A percentile compares a stretch with the other conserved stretches of the same genome.
Conservation (phyloP, 2,329 filamentous ascomycete genomes). For the Aspergillus flavus region DNA sequence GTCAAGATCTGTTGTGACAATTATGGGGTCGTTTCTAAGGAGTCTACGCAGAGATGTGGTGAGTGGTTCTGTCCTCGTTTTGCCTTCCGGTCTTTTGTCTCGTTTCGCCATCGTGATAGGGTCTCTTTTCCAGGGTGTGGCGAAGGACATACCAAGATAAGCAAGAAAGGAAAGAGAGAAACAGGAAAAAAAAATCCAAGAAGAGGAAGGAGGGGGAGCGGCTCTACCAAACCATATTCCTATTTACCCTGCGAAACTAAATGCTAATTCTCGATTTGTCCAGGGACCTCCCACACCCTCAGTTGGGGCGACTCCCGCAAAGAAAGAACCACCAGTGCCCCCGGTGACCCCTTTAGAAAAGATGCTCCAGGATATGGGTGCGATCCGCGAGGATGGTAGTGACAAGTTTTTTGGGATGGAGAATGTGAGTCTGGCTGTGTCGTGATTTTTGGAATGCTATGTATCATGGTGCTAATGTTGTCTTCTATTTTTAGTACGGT, state of each 20-base stretch:
- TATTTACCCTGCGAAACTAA: background rate
- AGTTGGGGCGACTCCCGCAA: slow-evolving; percentile 51
- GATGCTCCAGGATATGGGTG: slow-evolving; percentile 79
- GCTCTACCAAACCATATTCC: background rate
- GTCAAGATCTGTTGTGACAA: slow-evolving; percentile 28
- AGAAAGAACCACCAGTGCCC: slow-evolving; percentile 62
- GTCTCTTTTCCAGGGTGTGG: background rate
- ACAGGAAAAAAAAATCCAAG: background rate
- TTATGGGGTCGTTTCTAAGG: slow-evolving; percentile 46
- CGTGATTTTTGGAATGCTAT: background rate
- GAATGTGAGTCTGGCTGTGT: slow-evolving; percentile 70
- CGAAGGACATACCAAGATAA: background rate
- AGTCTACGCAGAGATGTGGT: slow-evolving; percentile 43
- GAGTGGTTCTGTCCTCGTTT: slow-evolving; percentile 22
- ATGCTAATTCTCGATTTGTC: slow-evolving; percentile 23
- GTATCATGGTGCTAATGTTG: slow-evolving; percentile 22
- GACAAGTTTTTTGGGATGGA: slow-evolving; percentile 99
- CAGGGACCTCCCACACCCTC: slow-evolving; percentile 53
- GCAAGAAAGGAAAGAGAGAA: background rate
- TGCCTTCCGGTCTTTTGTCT: slow-evolving; percentile 8
- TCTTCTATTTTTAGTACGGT: slow-evolving; percentile 68
- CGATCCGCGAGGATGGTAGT: slow-evolving; percentile 81
- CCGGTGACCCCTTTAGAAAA: slow-evolving; percentile 65
- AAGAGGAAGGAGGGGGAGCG: too few species aligned
- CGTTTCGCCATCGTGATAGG: background rate